Evolutionary conservation across 495 filamentous ascomycete genomes (phyloP).

Genomic region (Aspergillus ostianus): DNA sequence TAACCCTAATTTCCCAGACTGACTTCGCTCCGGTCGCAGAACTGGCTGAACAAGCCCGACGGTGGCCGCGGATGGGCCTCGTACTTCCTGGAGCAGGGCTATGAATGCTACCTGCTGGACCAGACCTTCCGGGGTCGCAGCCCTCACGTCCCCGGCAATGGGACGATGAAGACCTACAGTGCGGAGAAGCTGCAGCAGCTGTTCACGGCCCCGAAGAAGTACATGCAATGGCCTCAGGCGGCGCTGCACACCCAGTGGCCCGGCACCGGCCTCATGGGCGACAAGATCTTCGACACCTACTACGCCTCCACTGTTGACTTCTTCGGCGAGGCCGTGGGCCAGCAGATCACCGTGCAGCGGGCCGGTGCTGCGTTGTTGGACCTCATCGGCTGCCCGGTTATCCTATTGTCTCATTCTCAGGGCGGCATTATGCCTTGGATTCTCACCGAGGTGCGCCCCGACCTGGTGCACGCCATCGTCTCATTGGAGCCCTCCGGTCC

Average conservation of each 20-base stretch:
- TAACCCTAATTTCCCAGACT: neutral
- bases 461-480: slow-evolving; percentile 47
- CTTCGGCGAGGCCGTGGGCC: slow-evolving; percentile 26
- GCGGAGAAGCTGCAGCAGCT: slow-evolving; percentile 34
- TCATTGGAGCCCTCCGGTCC: slow-evolving; percentile 55
- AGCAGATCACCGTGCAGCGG: slow-evolving; percentile 42
- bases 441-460: slow-evolving; percentile 43
- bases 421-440: slow-evolving; percentile 51
- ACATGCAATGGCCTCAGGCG: slow-evolving; percentile 43
- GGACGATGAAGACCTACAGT: slow-evolving; percentile 27
- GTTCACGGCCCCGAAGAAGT: slow-evolving; percentile 39
- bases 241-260: slow-evolving; percentile 50
- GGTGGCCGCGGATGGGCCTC: slow-evolving; percentile 47
- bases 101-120: slow-evolving; percentile 47
- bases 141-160: slow-evolving; percentile 30
- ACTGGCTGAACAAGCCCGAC: slow-evolving; percentile 49
- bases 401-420: slow-evolving; percentile 54
- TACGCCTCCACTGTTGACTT: slow-evolving; percentile 45
- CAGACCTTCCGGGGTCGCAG: slow-evolving; percentile 44
- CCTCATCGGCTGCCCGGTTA: slow-evolving; percentile 40
- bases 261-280: slow-evolving; percentile 41
- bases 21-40: slow-evolving; percentile 17
- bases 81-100: slow-evolving; percentile 44
- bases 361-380: slow-evolving; percentile 49
- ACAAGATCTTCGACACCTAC: slow-evolving; percentile 45